Percentiles rank a stretch among this genome's conserved stretches.
Evolutionary conservation across 176 grass and related monocot species (phyloP).

Genomic region (Carex cristatella): DNA sequence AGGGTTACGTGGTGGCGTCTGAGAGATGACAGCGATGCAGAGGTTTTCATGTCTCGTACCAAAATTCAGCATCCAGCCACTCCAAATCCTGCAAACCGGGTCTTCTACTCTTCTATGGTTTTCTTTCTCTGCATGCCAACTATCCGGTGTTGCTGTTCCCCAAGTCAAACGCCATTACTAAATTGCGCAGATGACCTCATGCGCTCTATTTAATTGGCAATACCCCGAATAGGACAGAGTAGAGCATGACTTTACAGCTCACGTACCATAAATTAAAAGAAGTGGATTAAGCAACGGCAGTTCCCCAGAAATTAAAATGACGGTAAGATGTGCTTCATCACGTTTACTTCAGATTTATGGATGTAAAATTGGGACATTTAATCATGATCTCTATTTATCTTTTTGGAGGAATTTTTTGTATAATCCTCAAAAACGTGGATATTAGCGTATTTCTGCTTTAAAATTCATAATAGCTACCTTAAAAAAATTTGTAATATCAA

Average conservation of each 20-base stretch:
- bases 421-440: no score
- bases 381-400: no score
- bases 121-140: neutral
- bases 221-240: neutral
- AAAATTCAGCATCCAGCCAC: neutral
- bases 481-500: no score
- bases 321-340: no score
- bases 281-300: no score
- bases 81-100: neutral
- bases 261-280: no score
- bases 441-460: no score
- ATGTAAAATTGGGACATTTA: no score
- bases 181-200: constrained; percentile 19
- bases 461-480: no score
- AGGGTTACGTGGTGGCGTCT: constrained; percentile 7
- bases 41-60: neutral
- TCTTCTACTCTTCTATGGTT: neutral
- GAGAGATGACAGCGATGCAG: constrained; percentile 12
- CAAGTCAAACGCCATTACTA: constrained; percentile 7
- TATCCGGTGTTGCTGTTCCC: neutral
- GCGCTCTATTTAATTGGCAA: constrained; percentile 12
- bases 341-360: no score
- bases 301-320: no score
- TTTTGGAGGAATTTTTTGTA: no score
- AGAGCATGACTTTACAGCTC: neutral